Conservation (phyloP, 805 yeast genomes). For the Saturnispora quitensis region DNA sequence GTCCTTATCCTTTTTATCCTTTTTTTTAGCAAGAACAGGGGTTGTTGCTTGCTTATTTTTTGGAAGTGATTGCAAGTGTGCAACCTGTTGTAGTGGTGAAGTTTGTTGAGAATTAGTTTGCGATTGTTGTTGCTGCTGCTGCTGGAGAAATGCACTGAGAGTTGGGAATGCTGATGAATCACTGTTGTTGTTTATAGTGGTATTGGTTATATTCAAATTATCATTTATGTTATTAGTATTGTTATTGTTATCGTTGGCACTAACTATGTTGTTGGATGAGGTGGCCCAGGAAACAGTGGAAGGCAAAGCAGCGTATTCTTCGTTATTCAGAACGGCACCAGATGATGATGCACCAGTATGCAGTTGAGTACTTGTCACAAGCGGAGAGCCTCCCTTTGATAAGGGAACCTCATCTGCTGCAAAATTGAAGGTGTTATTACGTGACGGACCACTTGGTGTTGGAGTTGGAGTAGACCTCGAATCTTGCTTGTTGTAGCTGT, state of each 20-base stretch:
- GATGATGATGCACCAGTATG: conserved; percentile 1
- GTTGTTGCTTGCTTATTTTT: conserved; percentile 6
- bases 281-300: conserved; percentile 62
- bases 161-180: conserved; percentile 43
- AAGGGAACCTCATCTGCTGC: conserved; percentile 46
- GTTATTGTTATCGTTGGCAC: conserved; percentile 24
- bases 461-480: background rate
- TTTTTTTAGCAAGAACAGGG: conserved; percentile 13
- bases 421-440: conserved; percentile 40
- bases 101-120: conserved; percentile 13
- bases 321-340: background rate
- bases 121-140: conserved; percentile 14
- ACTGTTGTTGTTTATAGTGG: conserved; percentile 1
- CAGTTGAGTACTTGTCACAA: conserved; percentile 14
- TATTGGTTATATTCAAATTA: background rate
- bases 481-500: conserved; percentile 86
- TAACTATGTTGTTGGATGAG: conserved; percentile 20
- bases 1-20: conserved; percentile 22
- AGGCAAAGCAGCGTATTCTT: conserved; percentile 39
- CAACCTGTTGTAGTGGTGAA: conserved; percentile 23
- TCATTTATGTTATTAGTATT: conserved; percentile 18
- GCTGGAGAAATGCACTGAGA: conserved; percentile 23
- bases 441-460: background rate
- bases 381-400: conserved; percentile 24
- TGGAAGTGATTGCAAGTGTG: conserved; percentile 18